These are phyloP conservation scores for Fagopyrum homotropicum DNA, from an alignment of 148 eudicot genomes.

Conservation along the genomic window DNA sequence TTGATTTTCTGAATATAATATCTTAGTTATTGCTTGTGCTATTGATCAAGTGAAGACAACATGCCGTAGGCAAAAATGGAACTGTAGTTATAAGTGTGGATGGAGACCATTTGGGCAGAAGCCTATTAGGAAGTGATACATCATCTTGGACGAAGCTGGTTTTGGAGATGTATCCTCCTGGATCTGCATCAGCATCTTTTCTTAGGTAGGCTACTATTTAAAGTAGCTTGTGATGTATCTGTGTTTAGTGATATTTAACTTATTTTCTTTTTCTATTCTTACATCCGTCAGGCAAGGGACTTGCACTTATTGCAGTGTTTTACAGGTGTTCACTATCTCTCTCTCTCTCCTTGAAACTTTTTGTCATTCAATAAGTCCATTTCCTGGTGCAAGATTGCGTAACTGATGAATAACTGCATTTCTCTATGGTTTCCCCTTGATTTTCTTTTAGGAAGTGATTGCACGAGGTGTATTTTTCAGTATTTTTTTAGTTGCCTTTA, in stretches of 20 bases:
- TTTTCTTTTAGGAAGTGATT: not conserved
- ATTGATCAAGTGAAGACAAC: slow-evolving; percentile 88
- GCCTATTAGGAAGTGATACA: slow-evolving; percentile 37
- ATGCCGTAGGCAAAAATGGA: slow-evolving; percentile 79
- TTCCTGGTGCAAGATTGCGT: not conserved
- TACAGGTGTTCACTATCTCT: slow-evolving; percentile 49
- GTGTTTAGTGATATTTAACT: not conserved
- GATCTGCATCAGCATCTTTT: not conserved
- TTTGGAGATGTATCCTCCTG: slow-evolving; percentile 58
- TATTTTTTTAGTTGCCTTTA: not conserved
- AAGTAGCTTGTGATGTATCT: not conserved
- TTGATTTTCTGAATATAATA: not conserved
- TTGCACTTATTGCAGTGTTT: slow-evolving; percentile 63
- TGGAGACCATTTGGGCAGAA: slow-evolving; percentile 37
- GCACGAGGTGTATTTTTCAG: not conserved
- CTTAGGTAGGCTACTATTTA: slow-evolving; percentile 32
- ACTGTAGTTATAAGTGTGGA: slow-evolving; percentile 42
- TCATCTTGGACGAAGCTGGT: slow-evolving; percentile 75
- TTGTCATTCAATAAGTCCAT: not conserved
- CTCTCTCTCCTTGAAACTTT: not conserved
- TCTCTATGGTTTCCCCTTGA: not conserved
- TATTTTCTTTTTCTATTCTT: too few relatives aligned
- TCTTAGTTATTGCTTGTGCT: slow-evolving; percentile 13
- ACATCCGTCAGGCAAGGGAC: slow-evolving; percentile 48
- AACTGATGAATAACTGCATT: not conserved